These are phyloP conservation scores for Leavenworthia alabamica DNA, from an alignment of 345 rosid genomes.

Conservation along the genomic window DNA sequence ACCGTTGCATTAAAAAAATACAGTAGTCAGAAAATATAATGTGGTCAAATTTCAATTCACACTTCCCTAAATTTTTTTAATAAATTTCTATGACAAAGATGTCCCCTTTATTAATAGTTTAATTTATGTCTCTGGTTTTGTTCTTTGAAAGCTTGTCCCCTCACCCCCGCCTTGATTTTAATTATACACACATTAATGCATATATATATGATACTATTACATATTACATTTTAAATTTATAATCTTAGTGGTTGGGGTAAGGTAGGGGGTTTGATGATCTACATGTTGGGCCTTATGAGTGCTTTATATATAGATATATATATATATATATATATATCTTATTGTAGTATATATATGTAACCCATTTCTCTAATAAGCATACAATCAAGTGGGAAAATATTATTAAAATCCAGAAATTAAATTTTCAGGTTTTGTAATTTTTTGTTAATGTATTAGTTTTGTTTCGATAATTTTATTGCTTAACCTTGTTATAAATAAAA, in stretches of 20 bases:
- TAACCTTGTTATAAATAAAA: neutral
- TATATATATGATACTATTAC: neutral
- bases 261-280: no score
- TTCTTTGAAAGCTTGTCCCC: slow-evolving; percentile 29
- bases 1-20: no score
- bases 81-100: slow-evolving; percentile 28
- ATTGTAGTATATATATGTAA: neutral
- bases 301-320: no score
- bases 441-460: neutral
- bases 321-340: no score
- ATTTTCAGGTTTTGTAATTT: neutral
- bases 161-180: neutral
- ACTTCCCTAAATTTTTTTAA: slow-evolving; percentile 18
- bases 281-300: no score
- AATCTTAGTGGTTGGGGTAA: no score
- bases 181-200: neutral
- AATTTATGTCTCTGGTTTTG: slow-evolving; percentile 23
- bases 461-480: neutral
- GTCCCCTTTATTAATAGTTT: slow-evolving; percentile 20
- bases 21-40: slow-evolving; percentile 13
- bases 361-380: neutral
- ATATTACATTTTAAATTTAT: neutral
- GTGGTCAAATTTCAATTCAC: slow-evolving; percentile 19
- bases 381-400: neutral
- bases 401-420: neutral